These are phyloP conservation scores for Phytophthora rubi DNA, from an alignment of 352 stramenopile species.

Conservation along the genomic window DNA sequence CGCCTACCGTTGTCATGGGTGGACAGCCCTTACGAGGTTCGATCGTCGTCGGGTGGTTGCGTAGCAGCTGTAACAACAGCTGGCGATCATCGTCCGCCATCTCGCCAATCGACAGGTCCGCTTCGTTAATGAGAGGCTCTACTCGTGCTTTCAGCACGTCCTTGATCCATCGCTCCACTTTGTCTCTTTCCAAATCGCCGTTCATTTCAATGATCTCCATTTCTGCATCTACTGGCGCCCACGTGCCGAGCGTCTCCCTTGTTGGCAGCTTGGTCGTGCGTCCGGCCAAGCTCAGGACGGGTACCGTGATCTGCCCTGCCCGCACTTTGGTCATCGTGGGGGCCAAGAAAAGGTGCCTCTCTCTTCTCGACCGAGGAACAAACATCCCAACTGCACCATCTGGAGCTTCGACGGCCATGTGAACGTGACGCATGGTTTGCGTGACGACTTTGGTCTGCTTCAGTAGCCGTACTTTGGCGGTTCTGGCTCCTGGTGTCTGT, in stretches of 20 bases:
- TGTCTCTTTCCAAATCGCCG: background rate
- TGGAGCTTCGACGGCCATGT: too few relatives aligned
- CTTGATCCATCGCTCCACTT: background rate
- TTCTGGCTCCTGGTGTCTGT: too few relatives aligned
- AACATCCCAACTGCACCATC: too few relatives aligned
- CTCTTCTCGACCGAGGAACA: too few relatives aligned
- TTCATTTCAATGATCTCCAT: background rate
- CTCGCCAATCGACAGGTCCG: background rate
- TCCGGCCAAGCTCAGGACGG: background rate
- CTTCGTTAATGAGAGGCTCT: conserved; percentile 1
- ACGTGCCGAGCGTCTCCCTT: background rate
- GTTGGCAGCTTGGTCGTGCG: background rate
- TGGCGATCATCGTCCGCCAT: background rate
- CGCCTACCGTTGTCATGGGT: background rate
- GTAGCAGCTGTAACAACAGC: background rate
- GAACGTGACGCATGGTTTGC: too few relatives aligned
- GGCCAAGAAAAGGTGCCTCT: too few relatives aligned
- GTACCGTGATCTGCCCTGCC: background rate
- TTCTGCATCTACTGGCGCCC: background rate
- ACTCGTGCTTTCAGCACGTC: background rate
- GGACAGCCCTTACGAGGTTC: background rate
- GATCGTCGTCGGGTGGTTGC: background rate
- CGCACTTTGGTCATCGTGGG: too few relatives aligned
- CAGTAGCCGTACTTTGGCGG: too few relatives aligned
- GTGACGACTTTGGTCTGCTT: too few relatives aligned